Evolutionary conservation across 768 basidiomycete species (phyloP).

Genomic region (Guyanaporus albipodus): DNA sequence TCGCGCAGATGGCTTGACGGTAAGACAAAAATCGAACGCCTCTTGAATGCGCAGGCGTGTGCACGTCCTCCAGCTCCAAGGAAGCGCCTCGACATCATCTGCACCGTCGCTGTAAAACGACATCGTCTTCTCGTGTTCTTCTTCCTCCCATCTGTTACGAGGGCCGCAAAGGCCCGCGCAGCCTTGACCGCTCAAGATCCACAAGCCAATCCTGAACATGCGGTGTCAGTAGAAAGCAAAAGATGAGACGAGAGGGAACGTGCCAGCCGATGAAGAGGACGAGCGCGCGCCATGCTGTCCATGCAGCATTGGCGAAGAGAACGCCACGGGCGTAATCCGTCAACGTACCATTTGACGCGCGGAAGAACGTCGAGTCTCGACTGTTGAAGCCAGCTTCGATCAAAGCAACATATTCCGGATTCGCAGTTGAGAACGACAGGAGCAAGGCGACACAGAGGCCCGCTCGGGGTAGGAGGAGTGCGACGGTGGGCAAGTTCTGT

Average conservation of each 20-base stretch:
- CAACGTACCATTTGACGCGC: conserved; percentile 55
- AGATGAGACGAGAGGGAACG: not conserved
- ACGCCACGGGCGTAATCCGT: conserved; percentile 77
- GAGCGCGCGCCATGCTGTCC: conserved; percentile 73
- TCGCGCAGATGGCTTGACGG: conserved; percentile 34
- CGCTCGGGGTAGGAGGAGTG: conserved; percentile 79
- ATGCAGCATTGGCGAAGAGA: conserved; percentile 73
- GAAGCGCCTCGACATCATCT: conserved; percentile 47
- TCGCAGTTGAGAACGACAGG: conserved; percentile 54
- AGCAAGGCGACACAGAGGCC: conserved; percentile 70
- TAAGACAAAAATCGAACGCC: conserved; percentile 77
- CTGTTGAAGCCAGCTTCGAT: conserved; percentile 43
- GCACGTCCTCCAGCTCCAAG: conserved; percentile 77
- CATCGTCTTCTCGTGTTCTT: conserved; percentile 58
- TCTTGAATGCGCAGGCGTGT: conserved; percentile 71
- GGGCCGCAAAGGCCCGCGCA: conserved; percentile 85
- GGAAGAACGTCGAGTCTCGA: conserved; percentile 77
- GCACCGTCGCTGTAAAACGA: conserved; percentile 45
- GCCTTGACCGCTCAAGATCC: conserved; percentile 71
- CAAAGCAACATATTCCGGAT: conserved; percentile 44
- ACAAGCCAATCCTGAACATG: conserved; percentile 66
- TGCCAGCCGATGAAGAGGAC: conserved; percentile 71
- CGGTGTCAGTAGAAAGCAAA: too few relatives aligned
- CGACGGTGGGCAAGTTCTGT: conserved; percentile 80
- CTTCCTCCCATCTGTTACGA: conserved; percentile 80